Evolutionary conservation across 306 rosid species (phyloP).

Genomic region (Cucumis melo): DNA sequence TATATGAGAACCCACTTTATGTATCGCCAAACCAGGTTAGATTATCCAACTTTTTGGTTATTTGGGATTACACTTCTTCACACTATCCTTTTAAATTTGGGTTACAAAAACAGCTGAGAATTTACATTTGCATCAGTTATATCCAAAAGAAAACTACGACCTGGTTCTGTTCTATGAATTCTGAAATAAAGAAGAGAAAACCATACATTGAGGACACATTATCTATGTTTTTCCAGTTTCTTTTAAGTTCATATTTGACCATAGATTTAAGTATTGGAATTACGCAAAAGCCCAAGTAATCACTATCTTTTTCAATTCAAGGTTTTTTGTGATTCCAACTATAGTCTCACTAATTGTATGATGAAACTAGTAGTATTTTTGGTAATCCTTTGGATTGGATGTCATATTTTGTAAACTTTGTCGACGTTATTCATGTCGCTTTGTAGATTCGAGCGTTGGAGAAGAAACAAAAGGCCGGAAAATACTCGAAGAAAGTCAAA

Average conservation of each 20-base stretch:
- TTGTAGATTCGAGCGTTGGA: conserved; percentile 65
- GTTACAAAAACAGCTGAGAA: no score
- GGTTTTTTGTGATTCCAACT: no score
- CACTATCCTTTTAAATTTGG: background rate
- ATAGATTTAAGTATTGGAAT: background rate
- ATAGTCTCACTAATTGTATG: no score
- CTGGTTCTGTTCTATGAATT: no score
- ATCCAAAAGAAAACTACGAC: no score
- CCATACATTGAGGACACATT: background rate
- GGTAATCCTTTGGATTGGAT: no score
- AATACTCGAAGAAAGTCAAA: conserved; percentile 82
- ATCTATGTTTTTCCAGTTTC: background rate
- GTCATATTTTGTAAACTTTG: no score
- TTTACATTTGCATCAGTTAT: background rate
- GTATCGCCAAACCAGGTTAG: conserved; percentile 90
- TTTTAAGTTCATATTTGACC: background rate
- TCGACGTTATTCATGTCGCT: background rate
- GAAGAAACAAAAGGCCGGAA: conserved; percentile 72
- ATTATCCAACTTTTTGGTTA: background rate
- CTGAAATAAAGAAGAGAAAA: background rate
- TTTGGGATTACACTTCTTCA: background rate
- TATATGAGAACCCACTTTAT: conserved; percentile 77
- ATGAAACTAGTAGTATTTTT: no score
- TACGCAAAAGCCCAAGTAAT: background rate
- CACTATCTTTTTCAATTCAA: background rate